Evolutionary conservation across 2,329 filamentous ascomycete species (phyloP).

Genomic region (Pestalotiopsis sp.): DNA sequence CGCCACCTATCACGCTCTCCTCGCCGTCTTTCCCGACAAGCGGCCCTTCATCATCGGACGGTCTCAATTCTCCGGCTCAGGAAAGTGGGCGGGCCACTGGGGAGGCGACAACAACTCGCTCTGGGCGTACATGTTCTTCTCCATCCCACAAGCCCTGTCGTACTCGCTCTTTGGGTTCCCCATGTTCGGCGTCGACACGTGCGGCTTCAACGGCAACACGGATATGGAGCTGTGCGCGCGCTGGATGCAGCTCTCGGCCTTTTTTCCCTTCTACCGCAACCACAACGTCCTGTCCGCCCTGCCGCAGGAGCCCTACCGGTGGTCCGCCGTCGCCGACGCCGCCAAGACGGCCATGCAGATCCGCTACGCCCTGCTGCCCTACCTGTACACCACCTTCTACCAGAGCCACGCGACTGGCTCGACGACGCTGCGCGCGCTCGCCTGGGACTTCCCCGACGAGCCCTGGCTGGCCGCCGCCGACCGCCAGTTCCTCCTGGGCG

Average conservation of each 20-base stretch:
- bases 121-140: constrained; percentile 76
- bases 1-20: constrained; percentile 74
- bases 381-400: constrained; percentile 77
- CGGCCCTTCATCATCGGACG: constrained; percentile 85
- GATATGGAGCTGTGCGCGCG: constrained; percentile 72
- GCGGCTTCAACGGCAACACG: constrained; percentile 70
- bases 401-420: constrained; percentile 65
- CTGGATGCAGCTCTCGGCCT: constrained; percentile 74
- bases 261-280: constrained; percentile 80
- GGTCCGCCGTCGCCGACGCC: constrained; percentile 67
- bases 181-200: constrained; percentile 75
- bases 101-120: constrained; percentile 72
- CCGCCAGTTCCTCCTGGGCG: constrained; percentile 73
- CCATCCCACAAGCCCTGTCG: constrained; percentile 76
- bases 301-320: constrained; percentile 73
- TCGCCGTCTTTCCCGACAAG: constrained; percentile 65
- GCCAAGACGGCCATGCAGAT: constrained; percentile 70
- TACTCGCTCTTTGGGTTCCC: constrained; percentile 77
- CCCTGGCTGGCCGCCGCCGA: constrained; percentile 68
- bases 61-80: constrained; percentile 78
- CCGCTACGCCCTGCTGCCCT: constrained; percentile 72
- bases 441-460: constrained; percentile 76
- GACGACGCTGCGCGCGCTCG: constrained; percentile 73
- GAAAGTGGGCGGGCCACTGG: constrained; percentile 81
- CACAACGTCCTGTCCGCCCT: constrained; percentile 67